A percentile compares a stretch with the other conserved stretches of the same genome.
Conservation (phyloP, 2,329 filamentous ascomycete genomes). For the Chrysoporthe austroafricana region DNA sequence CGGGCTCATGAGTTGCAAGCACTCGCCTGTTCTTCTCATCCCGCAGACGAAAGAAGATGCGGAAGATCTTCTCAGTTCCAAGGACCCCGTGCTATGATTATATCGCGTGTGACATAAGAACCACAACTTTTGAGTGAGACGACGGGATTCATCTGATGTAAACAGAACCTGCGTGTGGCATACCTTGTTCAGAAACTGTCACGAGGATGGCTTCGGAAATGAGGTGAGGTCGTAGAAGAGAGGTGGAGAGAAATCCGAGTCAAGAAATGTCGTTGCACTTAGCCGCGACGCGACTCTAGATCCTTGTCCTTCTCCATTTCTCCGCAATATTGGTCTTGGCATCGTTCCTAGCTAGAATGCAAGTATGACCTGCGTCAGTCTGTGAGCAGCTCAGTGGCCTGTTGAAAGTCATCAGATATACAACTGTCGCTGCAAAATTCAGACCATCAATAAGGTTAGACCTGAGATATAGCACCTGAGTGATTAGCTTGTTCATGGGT, state of each 20-base stretch:
- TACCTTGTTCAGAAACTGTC: background rate
- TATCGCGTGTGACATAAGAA: too few species aligned
- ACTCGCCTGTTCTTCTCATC: too few species aligned
- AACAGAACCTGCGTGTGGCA: background rate
- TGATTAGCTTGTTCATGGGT: too few species aligned
- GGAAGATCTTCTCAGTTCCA: too few species aligned
- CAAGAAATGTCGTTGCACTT: slow-evolving; percentile 23
- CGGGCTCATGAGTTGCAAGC: too few species aligned
- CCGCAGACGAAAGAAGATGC: background rate
- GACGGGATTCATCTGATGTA: background rate
- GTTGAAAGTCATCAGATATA: too few species aligned
- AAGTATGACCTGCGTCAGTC: background rate
- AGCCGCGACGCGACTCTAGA: slow-evolving; percentile 21
- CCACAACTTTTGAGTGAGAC: too few species aligned
- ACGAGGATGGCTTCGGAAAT: slow-evolving; percentile 4
- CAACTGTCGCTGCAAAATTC: too few species aligned
- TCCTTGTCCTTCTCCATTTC: slow-evolving; percentile 12
- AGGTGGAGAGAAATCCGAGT: slow-evolving; percentile 13
- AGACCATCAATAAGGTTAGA: too few species aligned
- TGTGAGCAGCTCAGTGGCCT: too few species aligned
- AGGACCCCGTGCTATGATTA: too few species aligned
- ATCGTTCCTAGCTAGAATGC: background rate
- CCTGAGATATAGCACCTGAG: too few species aligned
- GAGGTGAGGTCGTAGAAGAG: background rate
- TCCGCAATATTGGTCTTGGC: slow-evolving; percentile 13